Conservation (phyloP, 2,329 filamentous ascomycete genomes). For the Dactylellina parvicollis region DNA sequence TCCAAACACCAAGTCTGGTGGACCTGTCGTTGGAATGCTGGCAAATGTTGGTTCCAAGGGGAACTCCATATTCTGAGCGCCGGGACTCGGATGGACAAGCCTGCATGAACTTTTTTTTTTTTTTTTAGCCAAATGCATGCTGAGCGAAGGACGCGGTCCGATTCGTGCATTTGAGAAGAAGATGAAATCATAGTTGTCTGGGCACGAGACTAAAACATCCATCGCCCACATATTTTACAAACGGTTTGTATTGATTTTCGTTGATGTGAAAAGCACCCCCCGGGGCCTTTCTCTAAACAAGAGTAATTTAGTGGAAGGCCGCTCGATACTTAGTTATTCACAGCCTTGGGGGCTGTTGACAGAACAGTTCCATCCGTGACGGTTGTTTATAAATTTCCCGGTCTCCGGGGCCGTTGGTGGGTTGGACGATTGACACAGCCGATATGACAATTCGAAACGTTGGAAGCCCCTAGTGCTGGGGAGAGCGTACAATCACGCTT, state of each 20-base stretch:
- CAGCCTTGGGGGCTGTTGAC: no score
- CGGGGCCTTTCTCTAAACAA: no score
- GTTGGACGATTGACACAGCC: constrained; percentile 11
- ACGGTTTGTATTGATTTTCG: neutral
- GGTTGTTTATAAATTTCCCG: no score
- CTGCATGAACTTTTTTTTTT: constrained; percentile 31
- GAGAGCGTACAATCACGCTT: constrained; percentile 35
- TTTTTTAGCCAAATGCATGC: constrained; percentile 26
- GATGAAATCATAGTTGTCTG: constrained; percentile 54
- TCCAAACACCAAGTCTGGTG: constrained; percentile 3
- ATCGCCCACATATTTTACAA: neutral
- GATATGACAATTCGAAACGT: constrained; percentile 53
- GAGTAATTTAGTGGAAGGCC: no score
- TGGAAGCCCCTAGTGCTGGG: constrained; percentile 39
- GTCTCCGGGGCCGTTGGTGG: neutral
- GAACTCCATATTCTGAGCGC: constrained; percentile 33
- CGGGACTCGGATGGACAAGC: constrained; percentile 53
- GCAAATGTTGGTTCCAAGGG: constrained; percentile 19
- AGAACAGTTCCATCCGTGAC: no score
- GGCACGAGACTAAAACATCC: constrained; percentile 30
- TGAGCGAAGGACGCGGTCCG: constrained; percentile 49
- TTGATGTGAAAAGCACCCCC: constrained; percentile 1
- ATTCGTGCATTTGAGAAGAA: constrained; percentile 43
- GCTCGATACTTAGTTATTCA: no score
- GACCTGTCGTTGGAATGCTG: constrained; percentile 22